Evolutionary conservation across 1,139 yeast genomes (phyloP).

Genomic region (Pichia sp.): DNA sequence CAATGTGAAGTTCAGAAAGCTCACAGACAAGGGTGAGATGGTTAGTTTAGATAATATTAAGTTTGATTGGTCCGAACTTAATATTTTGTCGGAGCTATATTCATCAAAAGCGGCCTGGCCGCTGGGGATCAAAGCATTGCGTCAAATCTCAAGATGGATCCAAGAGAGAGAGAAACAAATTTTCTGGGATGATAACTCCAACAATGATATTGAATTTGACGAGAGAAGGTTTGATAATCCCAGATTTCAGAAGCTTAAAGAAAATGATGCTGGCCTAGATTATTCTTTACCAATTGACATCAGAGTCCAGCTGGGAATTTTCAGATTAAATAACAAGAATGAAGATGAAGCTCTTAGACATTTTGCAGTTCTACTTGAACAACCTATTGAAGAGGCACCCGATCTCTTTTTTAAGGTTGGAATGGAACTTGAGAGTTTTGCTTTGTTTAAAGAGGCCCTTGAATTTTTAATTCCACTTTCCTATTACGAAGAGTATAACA

Average conservation of each 20-base stretch:
- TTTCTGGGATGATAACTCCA: slow-evolving; percentile 75
- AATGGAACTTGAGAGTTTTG: slow-evolving; percentile 58
- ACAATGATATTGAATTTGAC: slow-evolving; percentile 74
- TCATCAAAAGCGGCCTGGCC: slow-evolving; percentile 58
- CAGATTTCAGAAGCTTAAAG: slow-evolving; percentile 33
- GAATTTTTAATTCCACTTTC: slow-evolving; percentile 52
- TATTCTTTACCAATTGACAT: slow-evolving; percentile 76
- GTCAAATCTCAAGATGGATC: slow-evolving; percentile 76
- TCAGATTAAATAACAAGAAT: slow-evolving; percentile 60
- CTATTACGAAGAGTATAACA: slow-evolving; percentile 40
- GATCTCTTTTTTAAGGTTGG: slow-evolving; percentile 81
- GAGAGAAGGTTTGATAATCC: slow-evolving; percentile 48
- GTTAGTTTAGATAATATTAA: slow-evolving; percentile 20
- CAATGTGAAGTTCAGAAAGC: slow-evolving; percentile 34
- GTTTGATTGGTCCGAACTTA: slow-evolving; percentile 86
- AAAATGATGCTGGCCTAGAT: slow-evolving; percentile 33
- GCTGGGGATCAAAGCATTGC: slow-evolving; percentile 58
- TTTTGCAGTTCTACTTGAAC: slow-evolving; percentile 51
- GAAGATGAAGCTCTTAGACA: slow-evolving; percentile 67
- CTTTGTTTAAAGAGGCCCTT: slow-evolving; percentile 66
- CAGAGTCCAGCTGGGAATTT: slow-evolving; percentile 67
- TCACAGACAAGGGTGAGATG: slow-evolving; percentile 20
- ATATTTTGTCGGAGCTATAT: slow-evolving; percentile 74
- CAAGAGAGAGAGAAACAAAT: slow-evolving; percentile 62
- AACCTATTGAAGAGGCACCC: slow-evolving; percentile 52